Conservation (phyloP, 257 asterid species). For the Echites panduratus region DNA sequence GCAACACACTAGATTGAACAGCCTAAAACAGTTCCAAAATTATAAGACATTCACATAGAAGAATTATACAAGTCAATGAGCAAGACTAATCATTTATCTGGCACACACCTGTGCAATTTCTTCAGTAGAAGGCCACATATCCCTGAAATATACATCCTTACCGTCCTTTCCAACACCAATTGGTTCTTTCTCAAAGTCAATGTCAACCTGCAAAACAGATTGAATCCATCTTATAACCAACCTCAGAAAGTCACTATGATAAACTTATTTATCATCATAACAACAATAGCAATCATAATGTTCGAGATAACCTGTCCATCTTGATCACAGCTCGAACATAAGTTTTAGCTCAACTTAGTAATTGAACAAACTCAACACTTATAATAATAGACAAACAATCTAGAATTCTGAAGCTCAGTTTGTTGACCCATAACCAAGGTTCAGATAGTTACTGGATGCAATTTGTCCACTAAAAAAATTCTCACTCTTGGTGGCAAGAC, state of each 20-base stretch:
- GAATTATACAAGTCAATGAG: slow-evolving; percentile 14
- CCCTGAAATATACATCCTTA: slow-evolving; percentile 72
- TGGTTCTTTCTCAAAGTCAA: slow-evolving; percentile 91
- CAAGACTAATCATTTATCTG: slow-evolving; percentile 9
- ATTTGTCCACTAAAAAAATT: not conserved
- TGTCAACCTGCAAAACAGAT: slow-evolving; percentile 57
- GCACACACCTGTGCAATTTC: slow-evolving; percentile 77
- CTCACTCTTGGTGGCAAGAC: not conserved
- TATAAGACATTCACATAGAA: not conserved
- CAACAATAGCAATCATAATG: not conserved
- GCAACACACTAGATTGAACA: slow-evolving; percentile 85
- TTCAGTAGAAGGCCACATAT: slow-evolving; percentile 89
- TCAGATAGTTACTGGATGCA: not conserved
- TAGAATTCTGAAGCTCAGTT: too few species aligned
- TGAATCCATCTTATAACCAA: not conserved
- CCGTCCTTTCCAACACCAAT: slow-evolving; percentile 87
- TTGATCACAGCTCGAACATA: too few species aligned
- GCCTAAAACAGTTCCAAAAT: slow-evolving; percentile 37
- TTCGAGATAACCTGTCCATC: not conserved
- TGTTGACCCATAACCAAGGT: not conserved
- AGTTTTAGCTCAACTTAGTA: too few species aligned
- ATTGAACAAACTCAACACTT: too few species aligned
- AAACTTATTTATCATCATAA: not conserved
- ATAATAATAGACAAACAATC: too few species aligned
- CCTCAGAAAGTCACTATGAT: not conserved